Evolutionary conservation across 352 stramenopile species (phyloP), one percentile per base, ranked within the genome.

Genomic region (Albugo candida): DNA sequence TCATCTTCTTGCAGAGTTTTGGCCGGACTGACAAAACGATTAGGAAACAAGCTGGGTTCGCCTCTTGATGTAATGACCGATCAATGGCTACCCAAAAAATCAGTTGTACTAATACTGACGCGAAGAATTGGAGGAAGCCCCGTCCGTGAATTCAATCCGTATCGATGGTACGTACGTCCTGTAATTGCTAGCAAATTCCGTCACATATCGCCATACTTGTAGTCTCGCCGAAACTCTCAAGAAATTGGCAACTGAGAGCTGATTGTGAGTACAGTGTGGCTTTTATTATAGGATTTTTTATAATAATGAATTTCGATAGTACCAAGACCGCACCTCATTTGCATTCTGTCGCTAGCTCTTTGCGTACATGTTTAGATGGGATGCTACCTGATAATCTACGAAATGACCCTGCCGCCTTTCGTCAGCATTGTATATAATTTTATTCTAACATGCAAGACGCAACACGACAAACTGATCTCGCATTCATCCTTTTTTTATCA

Each of bases 51-150:
- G 40, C 58, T 89, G 1, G 77, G 77, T 12, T 58, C 70, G 0
- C 77, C 77, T 0, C 55, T 85, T 36, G 77, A 89, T 42, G 72
- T 87, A 36, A 89, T 89, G 74, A 85, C 74, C 5, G 70, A 89
- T 18, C 77, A 81, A 50, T 87, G 77, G 74, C 55, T 89, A 1
- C 77, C 77, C 0, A 27, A 19, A 12, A 36, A 48, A 18, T 61
- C 61, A 16, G 50, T 59, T 14, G 31, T 70, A 14, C 52, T 81
- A 11, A n/a, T 38, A 14, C 46, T 51, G 0, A 27, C 51, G 0
- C 36, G 58, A 11, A 21, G 47, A 13, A 12, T 42, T 2, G 56
- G 54, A 36, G 45, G 48, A 0, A 36, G 24, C 10, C 49, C 41
- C n/a, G 49, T 66, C 11, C 72, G 66, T 45, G 12, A 41, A 13